phyloP scores from a whole-genome alignment of 371 early-diverging fungal genomes.

The Apophysomyces sp. region DNA sequence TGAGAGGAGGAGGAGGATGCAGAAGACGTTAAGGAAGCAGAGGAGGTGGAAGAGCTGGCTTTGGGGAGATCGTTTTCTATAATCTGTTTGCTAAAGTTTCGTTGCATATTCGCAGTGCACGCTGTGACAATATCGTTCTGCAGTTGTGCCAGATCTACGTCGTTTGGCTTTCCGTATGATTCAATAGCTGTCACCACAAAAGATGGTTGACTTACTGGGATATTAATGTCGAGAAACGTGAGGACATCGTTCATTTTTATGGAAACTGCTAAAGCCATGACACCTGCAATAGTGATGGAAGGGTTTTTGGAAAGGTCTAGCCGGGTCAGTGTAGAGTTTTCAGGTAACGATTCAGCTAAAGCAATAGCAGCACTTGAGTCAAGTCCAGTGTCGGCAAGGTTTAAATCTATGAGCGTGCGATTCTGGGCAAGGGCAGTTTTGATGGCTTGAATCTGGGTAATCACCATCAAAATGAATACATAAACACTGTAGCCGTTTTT shows the following conservation, averaged over 20 bases:
- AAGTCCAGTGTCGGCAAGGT: constrained; percentile 60
- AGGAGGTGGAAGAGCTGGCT: constrained; percentile 12
- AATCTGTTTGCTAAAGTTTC: not conserved
- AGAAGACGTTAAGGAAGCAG: constrained; percentile 14
- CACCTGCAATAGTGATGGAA: constrained; percentile 73
- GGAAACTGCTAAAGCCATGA: constrained; percentile 77
- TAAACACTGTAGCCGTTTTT: too few species aligned
- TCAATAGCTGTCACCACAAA: not conserved
- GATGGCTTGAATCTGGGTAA: constrained; percentile 6
- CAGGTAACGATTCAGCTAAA: constrained; percentile 78
- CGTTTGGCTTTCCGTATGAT: constrained; percentile 48
- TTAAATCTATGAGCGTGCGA: constrained; percentile 50
- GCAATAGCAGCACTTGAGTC: constrained; percentile 61
- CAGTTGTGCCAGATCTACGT: constrained; percentile 64
- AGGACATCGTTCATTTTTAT: constrained; percentile 76
- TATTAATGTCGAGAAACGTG: constrained; percentile 73
- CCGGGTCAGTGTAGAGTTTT: constrained; percentile 59
- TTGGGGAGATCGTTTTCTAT: constrained; percentile 4
- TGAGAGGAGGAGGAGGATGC: constrained; percentile 7
- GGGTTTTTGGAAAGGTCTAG: constrained; percentile 79
- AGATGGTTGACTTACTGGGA: constrained; percentile 43
- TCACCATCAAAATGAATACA: not conserved
- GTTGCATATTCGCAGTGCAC: constrained; percentile 71
- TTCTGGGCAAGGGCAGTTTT: constrained; percentile 24
- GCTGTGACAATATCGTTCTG: constrained; percentile 70